These are phyloP conservation scores for Dentipellis sp. DNA, from an alignment of 768 basidiomycete species.

Conservation along the genomic window DNA sequence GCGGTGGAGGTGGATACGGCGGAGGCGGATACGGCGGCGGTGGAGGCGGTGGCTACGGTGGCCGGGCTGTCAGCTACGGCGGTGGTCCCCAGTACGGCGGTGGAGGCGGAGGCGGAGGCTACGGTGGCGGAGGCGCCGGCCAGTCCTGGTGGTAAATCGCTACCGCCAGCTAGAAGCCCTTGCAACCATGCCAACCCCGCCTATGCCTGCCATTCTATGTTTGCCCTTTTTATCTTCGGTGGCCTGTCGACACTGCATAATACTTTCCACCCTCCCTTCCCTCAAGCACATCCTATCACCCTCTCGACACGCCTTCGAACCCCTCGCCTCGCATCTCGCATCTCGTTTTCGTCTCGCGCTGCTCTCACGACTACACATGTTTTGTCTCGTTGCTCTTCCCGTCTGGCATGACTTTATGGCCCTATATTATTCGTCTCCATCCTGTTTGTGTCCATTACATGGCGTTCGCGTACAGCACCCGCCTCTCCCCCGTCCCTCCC, in stretches of 20 bases:
- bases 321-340: constrained; percentile 16
- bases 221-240: background rate
- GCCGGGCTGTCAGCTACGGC: too few relatives aligned
- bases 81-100: constrained; percentile 5
- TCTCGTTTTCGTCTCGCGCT: constrained; percentile 33
- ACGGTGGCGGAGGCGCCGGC: constrained; percentile 18
- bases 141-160: constrained; percentile 41
- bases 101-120: constrained; percentile 18
- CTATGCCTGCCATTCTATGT: background rate
- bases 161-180: constrained; percentile 3
- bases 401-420: constrained; percentile 25
- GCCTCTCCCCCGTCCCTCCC: constrained; percentile 11
- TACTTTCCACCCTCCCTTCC: constrained; percentile 1
- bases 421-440: constrained; percentile 15
- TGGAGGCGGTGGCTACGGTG: constrained; percentile 23
- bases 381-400: constrained; percentile 45
- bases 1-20: constrained; percentile 26
- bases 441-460: constrained; percentile 24
- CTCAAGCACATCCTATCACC: constrained; percentile 13
- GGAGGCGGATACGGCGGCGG: constrained; percentile 23
- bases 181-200: background rate
- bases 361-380: constrained; percentile 45
- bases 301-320: constrained; percentile 17
- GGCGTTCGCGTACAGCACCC: constrained; percentile 20
- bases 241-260: background rate